phyloP scores from a whole-genome alignment of 2,329 filamentous ascomycete species.

The Aciculosporium take region DNA sequence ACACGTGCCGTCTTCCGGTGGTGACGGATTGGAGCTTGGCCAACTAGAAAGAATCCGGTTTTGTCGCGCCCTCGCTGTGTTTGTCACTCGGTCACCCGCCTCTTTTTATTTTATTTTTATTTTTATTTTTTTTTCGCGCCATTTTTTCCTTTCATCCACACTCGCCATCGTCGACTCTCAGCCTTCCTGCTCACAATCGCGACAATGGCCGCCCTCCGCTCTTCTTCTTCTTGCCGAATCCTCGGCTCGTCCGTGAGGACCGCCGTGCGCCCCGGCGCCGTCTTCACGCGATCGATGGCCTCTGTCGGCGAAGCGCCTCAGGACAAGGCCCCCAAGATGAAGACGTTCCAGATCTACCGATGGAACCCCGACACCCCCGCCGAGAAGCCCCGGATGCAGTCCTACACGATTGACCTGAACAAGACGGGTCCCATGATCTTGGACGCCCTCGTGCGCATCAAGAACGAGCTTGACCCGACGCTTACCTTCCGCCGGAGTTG shows the following conservation, averaged over 20 bases:
- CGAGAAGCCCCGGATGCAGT: slow-evolving; percentile 91
- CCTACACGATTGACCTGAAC: slow-evolving; percentile 88
- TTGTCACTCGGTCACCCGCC: background rate
- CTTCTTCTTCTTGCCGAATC: slow-evolving; percentile 35
- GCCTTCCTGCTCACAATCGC: slow-evolving; percentile 7
- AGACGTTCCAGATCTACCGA: slow-evolving; percentile 97
- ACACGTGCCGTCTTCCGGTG: slow-evolving; percentile 1
- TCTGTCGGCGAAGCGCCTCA: slow-evolving; percentile 45
- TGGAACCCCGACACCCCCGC: slow-evolving; percentile 92
- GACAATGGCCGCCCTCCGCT: slow-evolving; percentile 49
- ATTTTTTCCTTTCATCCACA: background rate
- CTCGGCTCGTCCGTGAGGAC: slow-evolving; percentile 30
- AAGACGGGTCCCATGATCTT: slow-evolving; percentile 99
- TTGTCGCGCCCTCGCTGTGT: background rate
- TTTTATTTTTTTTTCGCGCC: background rate
- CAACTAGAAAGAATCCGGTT: background rate
- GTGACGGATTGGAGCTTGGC: background rate
- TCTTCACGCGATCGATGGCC: slow-evolving; percentile 39
- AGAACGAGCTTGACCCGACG: slow-evolving; percentile 96
- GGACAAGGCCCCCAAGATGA: slow-evolving; percentile 54
- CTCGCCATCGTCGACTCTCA: background rate
- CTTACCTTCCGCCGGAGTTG: slow-evolving; percentile 92
- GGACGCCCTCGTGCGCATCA: slow-evolving; percentile 92
- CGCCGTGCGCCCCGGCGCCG: slow-evolving; percentile 25
- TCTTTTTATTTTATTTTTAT: background rate